Conservation (phyloP, 2,329 filamentous ascomycete species). For the Colletotrichum sublineola region DNA sequence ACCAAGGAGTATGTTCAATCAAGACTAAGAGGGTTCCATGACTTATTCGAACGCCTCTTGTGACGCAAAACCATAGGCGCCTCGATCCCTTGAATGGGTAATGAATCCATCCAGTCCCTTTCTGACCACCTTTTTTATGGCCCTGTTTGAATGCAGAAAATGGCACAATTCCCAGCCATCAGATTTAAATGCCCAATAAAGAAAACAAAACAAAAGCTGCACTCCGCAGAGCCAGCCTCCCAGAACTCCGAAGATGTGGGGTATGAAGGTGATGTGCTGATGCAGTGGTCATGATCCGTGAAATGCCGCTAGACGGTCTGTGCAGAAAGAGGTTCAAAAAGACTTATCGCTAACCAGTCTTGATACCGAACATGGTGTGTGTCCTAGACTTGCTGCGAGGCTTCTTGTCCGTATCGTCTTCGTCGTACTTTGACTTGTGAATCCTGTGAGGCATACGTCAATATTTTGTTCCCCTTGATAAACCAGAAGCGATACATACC, state of each 20-base stretch:
- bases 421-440: slow-evolving; percentile 93
- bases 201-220: slow-evolving; percentile 21
- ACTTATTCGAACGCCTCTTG: slow-evolving; percentile 6
- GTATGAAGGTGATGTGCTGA: slow-evolving; percentile 42
- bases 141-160: slow-evolving; percentile 37
- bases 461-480: slow-evolving; percentile 22
- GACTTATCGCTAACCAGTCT: slow-evolving; percentile 45
- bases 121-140: slow-evolving; percentile 4
- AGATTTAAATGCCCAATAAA: slow-evolving; percentile 36
- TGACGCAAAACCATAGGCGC: slow-evolving; percentile 2
- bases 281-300: slow-evolving; percentile 44
- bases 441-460: slow-evolving; percentile 72
- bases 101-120: slow-evolving; percentile 8
- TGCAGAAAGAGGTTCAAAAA: slow-evolving; percentile 35
- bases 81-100: slow-evolving; percentile 9
- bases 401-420: slow-evolving; percentile 69
- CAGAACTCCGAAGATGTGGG: slow-evolving; percentile 42
- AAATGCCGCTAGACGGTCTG: slow-evolving; percentile 40
- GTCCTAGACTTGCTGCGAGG: slow-evolving; percentile 81
- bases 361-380: slow-evolving; percentile 76
- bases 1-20: slow-evolving; percentile 38
- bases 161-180: slow-evolving; percentile 36
- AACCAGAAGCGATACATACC: slow-evolving; percentile 70
- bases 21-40: slow-evolving; percentile 27
- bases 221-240: slow-evolving; percentile 40